Percentiles rank a stretch among this genome's conserved stretches.
These are phyloP conservation scores for Hyaloscypha hepaticicola DNA, from an alignment of 495 filamentous ascomycete genomes.

Conservation along the genomic window DNA sequence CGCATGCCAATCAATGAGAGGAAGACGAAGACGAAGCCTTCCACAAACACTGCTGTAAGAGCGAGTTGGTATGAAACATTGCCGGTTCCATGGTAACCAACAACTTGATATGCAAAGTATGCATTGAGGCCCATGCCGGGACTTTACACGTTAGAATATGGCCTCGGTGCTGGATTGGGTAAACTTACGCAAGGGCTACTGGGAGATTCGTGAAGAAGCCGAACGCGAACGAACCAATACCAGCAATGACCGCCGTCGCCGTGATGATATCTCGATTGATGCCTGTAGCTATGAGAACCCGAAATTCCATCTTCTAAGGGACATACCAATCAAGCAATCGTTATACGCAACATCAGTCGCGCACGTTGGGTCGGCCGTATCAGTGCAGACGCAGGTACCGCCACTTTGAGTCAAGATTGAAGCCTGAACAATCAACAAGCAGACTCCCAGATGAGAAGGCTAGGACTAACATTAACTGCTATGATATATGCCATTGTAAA, in stretches of 20 bases:
- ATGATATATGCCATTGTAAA: constrained; percentile 85
- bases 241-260: constrained; percentile 71
- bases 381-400: constrained; percentile 67
- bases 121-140: constrained; percentile 84
- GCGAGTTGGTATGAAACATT: constrained; percentile 66
- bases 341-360: constrained; percentile 55
- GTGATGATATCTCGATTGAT: constrained; percentile 76
- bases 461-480: constrained; percentile 47
- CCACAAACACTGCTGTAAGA: constrained; percentile 79
- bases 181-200: constrained; percentile 57
- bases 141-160: constrained; percentile 36
- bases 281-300: constrained; percentile 37
- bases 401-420: constrained; percentile 61
- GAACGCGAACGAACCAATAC: constrained; percentile 47
- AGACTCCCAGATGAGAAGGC: not conserved
- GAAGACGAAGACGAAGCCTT: constrained; percentile 63
- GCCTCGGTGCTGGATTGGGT: constrained; percentile 11
- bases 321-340: constrained; percentile 48
- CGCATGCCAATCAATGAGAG: constrained; percentile 75
- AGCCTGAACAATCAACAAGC: constrained; percentile 34
- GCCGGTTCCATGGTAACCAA: constrained; percentile 68
- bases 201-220: constrained; percentile 56
- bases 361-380: constrained; percentile 48
- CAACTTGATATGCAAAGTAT: constrained; percentile 85
- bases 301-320: not conserved